phyloP scores from a whole-genome alignment of 2,329 filamentous ascomycete species.

The Tothia fuscella region DNA sequence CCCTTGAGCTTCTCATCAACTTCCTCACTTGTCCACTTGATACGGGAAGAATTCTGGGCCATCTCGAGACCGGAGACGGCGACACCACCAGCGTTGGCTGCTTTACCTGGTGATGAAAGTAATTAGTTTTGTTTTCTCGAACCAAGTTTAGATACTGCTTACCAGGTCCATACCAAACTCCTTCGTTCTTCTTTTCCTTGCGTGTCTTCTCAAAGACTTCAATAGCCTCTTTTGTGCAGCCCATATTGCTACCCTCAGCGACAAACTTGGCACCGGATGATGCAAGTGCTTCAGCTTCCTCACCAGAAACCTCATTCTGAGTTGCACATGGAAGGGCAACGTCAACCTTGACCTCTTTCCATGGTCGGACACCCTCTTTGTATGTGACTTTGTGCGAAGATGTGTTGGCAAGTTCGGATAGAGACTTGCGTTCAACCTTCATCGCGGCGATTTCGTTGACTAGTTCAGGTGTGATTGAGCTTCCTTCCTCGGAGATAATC shows the following conservation, averaged over 20 bases:
- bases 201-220: constrained; percentile 78
- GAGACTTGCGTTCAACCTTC: constrained; percentile 76
- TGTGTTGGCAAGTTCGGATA: constrained; percentile 56
- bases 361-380: constrained; percentile 76
- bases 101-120: no score
- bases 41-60: constrained; percentile 88
- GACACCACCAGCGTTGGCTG: constrained; percentile 93
- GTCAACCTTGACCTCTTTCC: constrained; percentile 83
- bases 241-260: constrained; percentile 98
- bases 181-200: constrained; percentile 52
- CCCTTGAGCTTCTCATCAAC: constrained; percentile 81
- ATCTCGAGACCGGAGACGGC: constrained; percentile 97
- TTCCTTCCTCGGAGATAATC: constrained; percentile 60
- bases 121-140: constrained; percentile 1
- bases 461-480: constrained; percentile 66
- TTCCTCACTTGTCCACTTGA: constrained; percentile 78
- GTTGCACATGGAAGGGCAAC: constrained; percentile 87
- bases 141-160: neutral
- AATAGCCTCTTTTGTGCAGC: constrained; percentile 91
- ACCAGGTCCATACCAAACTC: constrained; percentile 93
- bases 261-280: constrained; percentile 69
- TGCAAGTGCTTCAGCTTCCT: constrained; percentile 77
- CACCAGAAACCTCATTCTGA: constrained; percentile 91
- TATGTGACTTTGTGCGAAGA: constrained; percentile 60
- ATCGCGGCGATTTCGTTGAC: constrained; percentile 67